phyloP scores from a whole-genome alignment of 1,139 yeast species.

The Lodderomyces beijingensis region DNA sequence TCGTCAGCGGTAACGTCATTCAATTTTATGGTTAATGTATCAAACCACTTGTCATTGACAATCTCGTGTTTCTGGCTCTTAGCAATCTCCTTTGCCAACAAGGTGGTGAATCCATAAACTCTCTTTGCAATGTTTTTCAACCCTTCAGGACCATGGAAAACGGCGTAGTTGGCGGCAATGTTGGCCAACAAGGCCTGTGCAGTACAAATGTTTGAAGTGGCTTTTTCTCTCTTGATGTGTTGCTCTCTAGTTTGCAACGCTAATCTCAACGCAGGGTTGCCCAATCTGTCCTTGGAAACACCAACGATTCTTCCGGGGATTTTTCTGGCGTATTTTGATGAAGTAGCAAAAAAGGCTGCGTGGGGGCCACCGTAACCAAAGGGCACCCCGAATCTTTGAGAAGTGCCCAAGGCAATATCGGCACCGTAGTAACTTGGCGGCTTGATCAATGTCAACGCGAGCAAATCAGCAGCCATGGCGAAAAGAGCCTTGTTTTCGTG shows the following conservation, averaged over 20 bases:
- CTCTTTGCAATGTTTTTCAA: conserved; percentile 73
- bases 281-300: conserved; percentile 85
- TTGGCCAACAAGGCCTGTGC: conserved; percentile 96
- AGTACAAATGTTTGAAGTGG: conserved; percentile 95
- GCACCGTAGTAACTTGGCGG: conserved; percentile 88
- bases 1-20: conserved; percentile 50
- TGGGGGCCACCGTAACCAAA: conserved; percentile 99
- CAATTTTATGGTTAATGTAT: conserved; percentile 73
- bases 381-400: conserved; percentile 97
- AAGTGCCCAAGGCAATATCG: conserved; percentile 86
- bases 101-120: conserved; percentile 69
- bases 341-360: conserved; percentile 93
- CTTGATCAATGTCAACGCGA: conserved; percentile 79
- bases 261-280: conserved; percentile 81
- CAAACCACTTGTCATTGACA: conserved; percentile 70
- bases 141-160: conserved; percentile 95
- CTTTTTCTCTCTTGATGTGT: conserved; percentile 95
- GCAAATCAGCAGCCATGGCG: conserved; percentile 82
- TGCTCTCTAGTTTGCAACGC: conserved; percentile 98
- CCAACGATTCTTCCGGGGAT: conserved; percentile 97
- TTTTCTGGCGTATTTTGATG: conserved; percentile 74
- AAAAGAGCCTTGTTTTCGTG: conserved; percentile 73
- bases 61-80: conserved; percentile 48
- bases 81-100: conserved; percentile 58
- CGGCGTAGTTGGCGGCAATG: conserved; percentile 93